A percentile compares a stretch with the other conserved stretches of the same genome.
Conservation (phyloP, 139 green algal genomes). For the Volvox reticuliferus region DNA sequence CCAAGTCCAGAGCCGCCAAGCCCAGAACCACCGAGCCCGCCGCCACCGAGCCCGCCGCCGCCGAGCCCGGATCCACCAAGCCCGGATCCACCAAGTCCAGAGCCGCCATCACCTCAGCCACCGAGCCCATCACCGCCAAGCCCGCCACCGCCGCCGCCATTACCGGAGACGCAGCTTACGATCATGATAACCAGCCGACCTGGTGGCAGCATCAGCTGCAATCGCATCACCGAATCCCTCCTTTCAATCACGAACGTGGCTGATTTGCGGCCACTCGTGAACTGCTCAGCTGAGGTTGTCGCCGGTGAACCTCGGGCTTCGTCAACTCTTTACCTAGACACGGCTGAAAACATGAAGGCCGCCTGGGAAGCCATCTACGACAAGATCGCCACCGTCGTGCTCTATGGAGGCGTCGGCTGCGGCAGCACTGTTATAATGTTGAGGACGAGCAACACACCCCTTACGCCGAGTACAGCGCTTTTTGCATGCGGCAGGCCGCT, state of each 20-base stretch:
- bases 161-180: background rate
- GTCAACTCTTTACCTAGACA: too few relatives aligned
- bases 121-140: background rate
- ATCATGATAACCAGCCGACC: background rate
- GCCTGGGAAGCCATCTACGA: background rate
- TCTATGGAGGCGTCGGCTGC: background rate
- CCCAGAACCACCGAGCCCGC: background rate
- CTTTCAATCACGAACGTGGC: too few relatives aligned
- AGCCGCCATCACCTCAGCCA: background rate
- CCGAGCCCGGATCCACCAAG: background rate
- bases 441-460: background rate
- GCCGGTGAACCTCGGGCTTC: too few relatives aligned
- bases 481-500: background rate
- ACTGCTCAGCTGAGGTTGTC: too few relatives aligned
- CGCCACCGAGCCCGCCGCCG: background rate
- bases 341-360: too few relatives aligned
- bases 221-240: background rate
- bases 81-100: background rate
- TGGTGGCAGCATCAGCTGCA: background rate
- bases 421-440: constrained; percentile 5
- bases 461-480: background rate
- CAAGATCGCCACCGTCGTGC: background rate
- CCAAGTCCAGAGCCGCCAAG: background rate
- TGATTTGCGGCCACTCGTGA: too few relatives aligned
- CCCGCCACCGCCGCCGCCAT: constrained; percentile 9